Conservation (phyloP, 1,139 yeast genomes). For the Protomyces lactucae-debilis region DNA sequence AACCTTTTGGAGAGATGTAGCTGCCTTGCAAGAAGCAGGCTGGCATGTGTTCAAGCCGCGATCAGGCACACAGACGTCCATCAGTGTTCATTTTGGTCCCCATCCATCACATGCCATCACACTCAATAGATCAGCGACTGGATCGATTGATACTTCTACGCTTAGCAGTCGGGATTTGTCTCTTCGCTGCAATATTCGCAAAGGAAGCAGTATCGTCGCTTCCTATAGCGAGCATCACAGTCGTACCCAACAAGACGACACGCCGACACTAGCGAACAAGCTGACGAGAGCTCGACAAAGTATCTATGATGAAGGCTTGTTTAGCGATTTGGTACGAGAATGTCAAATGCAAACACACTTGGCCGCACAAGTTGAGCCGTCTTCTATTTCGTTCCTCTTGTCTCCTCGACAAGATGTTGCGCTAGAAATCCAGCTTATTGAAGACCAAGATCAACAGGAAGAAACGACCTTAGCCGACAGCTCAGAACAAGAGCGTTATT, state of each 20-base stretch:
- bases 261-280: not conserved
- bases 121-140: not conserved
- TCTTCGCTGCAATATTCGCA: not conserved
- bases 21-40: not conserved
- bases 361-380: not conserved
- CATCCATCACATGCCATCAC: constrained; percentile 2
- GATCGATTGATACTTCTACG: constrained; percentile 9
- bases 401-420: not conserved
- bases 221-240: not conserved
- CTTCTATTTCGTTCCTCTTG: not conserved
- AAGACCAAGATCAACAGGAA: not conserved
- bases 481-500: not conserved
- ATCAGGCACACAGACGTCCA: not conserved
- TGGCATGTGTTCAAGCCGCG: constrained; percentile 3
- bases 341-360: not conserved
- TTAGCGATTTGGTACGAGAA: not conserved
- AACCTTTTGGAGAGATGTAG: constrained; percentile 3
- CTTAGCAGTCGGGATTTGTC: not conserved
- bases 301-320: not conserved
- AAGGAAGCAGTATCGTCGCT: not conserved
- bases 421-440: not conserved
- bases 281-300: not conserved
- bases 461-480: not conserved
- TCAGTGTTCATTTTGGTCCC: constrained; percentile 12
- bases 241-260: not conserved